Base-by-base conservation (phyloP, 2,329 filamentous ascomycete genomes). In the Parastagonospora nodorum region DNA sequence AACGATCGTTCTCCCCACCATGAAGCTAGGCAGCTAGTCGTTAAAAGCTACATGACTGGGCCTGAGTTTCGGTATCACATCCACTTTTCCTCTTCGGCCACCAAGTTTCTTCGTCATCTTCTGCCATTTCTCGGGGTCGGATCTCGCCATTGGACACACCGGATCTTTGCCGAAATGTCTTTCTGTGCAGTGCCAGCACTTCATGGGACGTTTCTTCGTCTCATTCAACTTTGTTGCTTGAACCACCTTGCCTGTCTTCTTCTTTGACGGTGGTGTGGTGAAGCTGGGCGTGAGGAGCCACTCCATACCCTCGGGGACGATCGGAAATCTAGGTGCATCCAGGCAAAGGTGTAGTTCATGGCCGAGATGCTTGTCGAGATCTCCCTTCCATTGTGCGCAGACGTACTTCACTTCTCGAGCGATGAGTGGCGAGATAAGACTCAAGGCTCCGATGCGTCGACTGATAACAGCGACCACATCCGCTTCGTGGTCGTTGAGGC, bases 181-280 rank as follows among this genome's bases (percentile, higher is more conserved):
- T 42, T 52, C 49, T n/a, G 16, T 51, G 30, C 57, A 63, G 14
- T 42, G 43, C 51, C 54, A 57, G 33, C 59, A 62, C 41, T 55
- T 62, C 2, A 11, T 33, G 12, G 48, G 43, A 27, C 52, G 30
- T 10, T 16, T 16, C 16, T 30, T 47, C 28, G 30, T 12, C 40
- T 29, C 44, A 30, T 16, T 33, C 27, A 19, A 5, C 11, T 29
- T 11, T 12, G 15, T 36, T 12, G 16, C 16, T 11, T 29, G 27
- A 8, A 33, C 35, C 5, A 40, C 16, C 31, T 38, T 14, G 14
- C 38, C 52, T 12, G 51, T 16, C 31, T 42, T 7, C 16, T 32
- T 33, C 30, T 29, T 33, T 12, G 14, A 10, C n/a, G n/a, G 14
- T 44, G 14, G 15, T 14, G 27, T 24, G 15, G 39, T 10, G 27